Percentiles rank a stretch among this genome's conserved stretches.
phyloP scores from a whole-genome alignment of 177 flowering plant genomes.

The Vitis hybrid region DNA sequence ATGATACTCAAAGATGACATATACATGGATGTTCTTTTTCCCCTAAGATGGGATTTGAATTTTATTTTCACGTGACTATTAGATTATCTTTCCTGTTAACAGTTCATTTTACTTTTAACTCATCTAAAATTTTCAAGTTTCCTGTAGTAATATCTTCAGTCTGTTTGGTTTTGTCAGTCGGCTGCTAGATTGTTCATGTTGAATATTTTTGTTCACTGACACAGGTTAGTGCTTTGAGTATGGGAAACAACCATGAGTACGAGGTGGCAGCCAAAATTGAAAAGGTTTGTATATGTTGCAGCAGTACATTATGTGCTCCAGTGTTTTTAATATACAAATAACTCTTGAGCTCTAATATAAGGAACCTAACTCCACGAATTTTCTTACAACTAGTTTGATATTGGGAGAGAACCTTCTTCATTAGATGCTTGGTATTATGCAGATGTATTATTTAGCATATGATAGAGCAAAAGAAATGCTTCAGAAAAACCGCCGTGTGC shows the following conservation, averaged over 20 bases:
- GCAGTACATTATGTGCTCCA: not conserved
- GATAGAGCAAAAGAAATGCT: slow-evolving; percentile 77
- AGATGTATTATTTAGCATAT: slow-evolving; percentile 80
- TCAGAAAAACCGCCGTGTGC: slow-evolving; percentile 60
- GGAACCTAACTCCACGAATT: slow-evolving; percentile 2
- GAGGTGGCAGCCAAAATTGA: slow-evolving; percentile 89
- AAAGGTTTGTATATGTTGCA: slow-evolving; percentile 45
- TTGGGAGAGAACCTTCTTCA: not conserved
- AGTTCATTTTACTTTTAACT: no score
- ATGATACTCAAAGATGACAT: no score
- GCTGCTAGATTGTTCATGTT: slow-evolving; percentile 1
- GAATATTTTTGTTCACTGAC: slow-evolving; percentile 17
- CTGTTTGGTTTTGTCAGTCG: no score
- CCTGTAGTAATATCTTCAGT: no score
- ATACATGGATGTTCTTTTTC: no score
- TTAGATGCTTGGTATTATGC: slow-evolving; percentile 9
- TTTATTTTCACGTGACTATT: no score
- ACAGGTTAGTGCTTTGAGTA: slow-evolving; percentile 70
- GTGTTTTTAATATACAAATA: not conserved
- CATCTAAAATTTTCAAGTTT: no score
- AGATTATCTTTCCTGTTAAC: no score
- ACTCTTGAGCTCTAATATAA: not conserved
- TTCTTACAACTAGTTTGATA: not conserved
- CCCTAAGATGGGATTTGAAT: no score
- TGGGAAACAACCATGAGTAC: slow-evolving; percentile 76